Percentiles rank a stretch among this genome's conserved stretches.
Conservation (phyloP, 2,329 filamentous ascomycete species). For the Aspergillus eucalypticola region DNA sequence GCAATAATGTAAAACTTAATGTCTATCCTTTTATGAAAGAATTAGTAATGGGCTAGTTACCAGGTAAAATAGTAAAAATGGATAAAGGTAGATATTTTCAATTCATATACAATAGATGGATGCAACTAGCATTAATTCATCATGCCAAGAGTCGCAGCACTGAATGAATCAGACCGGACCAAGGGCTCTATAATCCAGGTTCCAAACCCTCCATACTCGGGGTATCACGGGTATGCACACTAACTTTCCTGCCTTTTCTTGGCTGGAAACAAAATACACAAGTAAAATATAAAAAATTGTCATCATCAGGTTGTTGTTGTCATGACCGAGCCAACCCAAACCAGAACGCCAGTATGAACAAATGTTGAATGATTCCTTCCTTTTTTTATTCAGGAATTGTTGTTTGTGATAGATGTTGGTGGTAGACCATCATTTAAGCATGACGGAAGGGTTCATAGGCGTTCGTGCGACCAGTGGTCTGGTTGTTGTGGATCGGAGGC, state of each 20-base stretch:
- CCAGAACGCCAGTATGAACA: neutral
- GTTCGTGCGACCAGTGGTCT: constrained; percentile 30
- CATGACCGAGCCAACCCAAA: neutral
- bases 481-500: constrained; percentile 22
- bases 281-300: neutral
- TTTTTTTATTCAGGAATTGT: neutral
- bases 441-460: constrained; percentile 44
- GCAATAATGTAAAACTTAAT: too few relatives aligned
- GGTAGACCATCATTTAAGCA: constrained; percentile 24
- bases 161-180: too few relatives aligned
- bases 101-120: neutral
- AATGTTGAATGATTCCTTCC: neutral
- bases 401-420: neutral
- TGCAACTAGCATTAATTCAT: constrained; percentile 6
- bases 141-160: neutral
- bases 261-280: neutral
- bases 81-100: neutral
- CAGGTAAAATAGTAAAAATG: too few relatives aligned
- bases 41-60: too few relatives aligned
- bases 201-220: neutral
- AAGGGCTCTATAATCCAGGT: neutral
- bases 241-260: neutral
- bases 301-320: neutral
- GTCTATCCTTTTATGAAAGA: too few relatives aligned
- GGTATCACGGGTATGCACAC: neutral